Conservation (phyloP, 441 rosid genomes). For the Populus hybrid region DNA sequence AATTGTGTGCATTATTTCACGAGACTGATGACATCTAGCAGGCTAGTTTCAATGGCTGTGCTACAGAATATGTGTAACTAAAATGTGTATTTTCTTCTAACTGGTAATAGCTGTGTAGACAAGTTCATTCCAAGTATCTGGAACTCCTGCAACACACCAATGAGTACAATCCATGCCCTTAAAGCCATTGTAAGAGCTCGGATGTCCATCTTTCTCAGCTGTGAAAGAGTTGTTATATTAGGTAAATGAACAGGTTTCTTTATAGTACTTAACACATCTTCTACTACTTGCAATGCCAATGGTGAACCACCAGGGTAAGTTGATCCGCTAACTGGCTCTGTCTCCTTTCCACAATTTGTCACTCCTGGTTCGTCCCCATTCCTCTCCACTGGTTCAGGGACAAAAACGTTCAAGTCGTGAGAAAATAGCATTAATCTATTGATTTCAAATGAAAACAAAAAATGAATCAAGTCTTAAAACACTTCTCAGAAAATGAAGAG, state of each 20-base stretch:
- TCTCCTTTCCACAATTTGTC: conserved; percentile 60
- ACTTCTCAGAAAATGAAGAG: background rate
- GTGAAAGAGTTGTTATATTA: too few relatives aligned
- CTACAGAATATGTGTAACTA: background rate
- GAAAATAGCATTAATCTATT: background rate
- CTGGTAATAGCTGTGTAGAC: conserved; percentile 44
- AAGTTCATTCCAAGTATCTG: conserved; percentile 90
- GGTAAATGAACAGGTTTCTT: conserved; percentile 35
- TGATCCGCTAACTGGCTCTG: conserved; percentile 52
- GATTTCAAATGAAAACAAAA: background rate
- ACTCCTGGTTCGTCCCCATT: conserved; percentile 69
- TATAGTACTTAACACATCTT: conserved; percentile 47
- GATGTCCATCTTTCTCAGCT: conserved; percentile 85
- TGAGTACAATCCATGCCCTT: conserved; percentile 77
- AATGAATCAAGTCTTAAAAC: background rate
- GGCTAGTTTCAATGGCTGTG: conserved; percentile 1
- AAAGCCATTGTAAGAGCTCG: conserved; percentile 53
- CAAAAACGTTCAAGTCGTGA: background rate
- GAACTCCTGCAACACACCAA: conserved; percentile 93
- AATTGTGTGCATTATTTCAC: too few relatives aligned
- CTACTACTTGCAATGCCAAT: conserved; percentile 48
- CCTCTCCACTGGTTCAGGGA: conserved; percentile 43
- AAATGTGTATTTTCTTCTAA: background rate
- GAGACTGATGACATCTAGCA: background rate
- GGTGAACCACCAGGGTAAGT: conserved; percentile 66